Evolutionary conservation across 1,284 basidiomycete genomes (phyloP), one percentile per base, ranked within the genome.

Genomic region (Pholiota adiposa): DNA sequence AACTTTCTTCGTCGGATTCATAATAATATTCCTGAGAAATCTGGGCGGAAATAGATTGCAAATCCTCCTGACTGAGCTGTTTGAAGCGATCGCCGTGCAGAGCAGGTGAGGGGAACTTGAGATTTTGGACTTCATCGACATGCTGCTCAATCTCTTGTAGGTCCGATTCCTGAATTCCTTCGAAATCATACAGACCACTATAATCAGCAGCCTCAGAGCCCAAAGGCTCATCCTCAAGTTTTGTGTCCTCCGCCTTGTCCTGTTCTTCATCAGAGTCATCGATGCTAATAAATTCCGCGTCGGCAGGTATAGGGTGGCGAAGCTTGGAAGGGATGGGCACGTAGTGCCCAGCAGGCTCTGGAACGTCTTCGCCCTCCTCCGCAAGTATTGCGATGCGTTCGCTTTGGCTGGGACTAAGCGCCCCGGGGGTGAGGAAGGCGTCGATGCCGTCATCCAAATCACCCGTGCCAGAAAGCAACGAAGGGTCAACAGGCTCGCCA

Each of bases 261-360:
- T 68, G 63, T 12, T 51, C 59, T 25, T 67, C 64, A 21, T 70
- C 64, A 1, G 66, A 69, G 54, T 70, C 66, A 51, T 69, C 65
- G 27, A 68, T 29, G 41, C 53, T 58, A 43, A 69, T 66, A 21
- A 67, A 60, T 34, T 69, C 70, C 6, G 66, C 59, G 38, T 68
- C 61, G 2, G 46, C 54, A 54, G 65, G 64, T 44, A 65, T 60
- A 5, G 58, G 58, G 11, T 34, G 31, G 16, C 44, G 50, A 18
- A 52, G 55, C n/a, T n/a, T 52, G 19, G 54, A 49, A 21, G 46
- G 33, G 25, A 36, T 4, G 43, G 55, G 3, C 40, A 34, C 40
- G 27, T 33, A 27, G 33, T 53, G 51, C n/a, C 40, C 23, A 29
- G 31, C 5, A 8, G 48, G 50, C 18, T 43, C 48, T 14, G 46